Evolutionary conservation across 805 yeast species (phyloP), one percentile per base, ranked within the genome.

Genomic region (Candida manassasensis): DNA sequence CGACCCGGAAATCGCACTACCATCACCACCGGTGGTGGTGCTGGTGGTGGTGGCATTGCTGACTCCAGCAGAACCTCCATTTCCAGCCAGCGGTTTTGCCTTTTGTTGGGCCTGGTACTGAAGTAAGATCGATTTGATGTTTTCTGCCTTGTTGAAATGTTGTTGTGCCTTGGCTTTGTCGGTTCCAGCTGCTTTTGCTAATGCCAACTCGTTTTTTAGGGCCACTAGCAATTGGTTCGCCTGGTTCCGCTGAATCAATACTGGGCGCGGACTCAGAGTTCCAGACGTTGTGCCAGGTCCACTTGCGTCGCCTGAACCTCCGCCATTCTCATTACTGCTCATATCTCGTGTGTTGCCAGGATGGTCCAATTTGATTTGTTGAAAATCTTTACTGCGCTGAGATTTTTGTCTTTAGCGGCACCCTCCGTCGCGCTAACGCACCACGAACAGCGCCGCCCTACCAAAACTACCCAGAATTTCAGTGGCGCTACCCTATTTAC

Each of bases 81-180:
- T 31, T 17, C 36, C 39, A 32, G 36, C 28, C n/a, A n/a, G n/a
- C n/a, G n/a, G n/a, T 37, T 42, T 44, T 3, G 50, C 60, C 26
- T 49, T 48, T 47, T 71, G 67, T 43, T 73, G 75, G 10, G 64
- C 65, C 40, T 69, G 73, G 47, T 73, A 75, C 37, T 72, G 74
- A 33, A 78, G 60, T 48, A 81, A 63, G 21, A 81, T 64, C 29
- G 72, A 73, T 50, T 76, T 79, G 41, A 81, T 76, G 36, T 71
- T 71, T 26, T 80, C 77, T 3, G 86, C 86, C 42, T 73, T 77
- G 40, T 64, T 66, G 45, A 74, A 57, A 45, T 80, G 80, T 42
- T 77, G 80, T 45, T 74, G 73, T n/a, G 86, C 87, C 38, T 67
- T 75, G 0, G 73, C 77, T 0, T 79, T 69, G 13, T 71, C 74